A percentile compares a stretch with the other conserved stretches of the same genome.
Evolutionary conservation across 306 rosid species (phyloP).

Genomic region (Glycine latifolia): DNA sequence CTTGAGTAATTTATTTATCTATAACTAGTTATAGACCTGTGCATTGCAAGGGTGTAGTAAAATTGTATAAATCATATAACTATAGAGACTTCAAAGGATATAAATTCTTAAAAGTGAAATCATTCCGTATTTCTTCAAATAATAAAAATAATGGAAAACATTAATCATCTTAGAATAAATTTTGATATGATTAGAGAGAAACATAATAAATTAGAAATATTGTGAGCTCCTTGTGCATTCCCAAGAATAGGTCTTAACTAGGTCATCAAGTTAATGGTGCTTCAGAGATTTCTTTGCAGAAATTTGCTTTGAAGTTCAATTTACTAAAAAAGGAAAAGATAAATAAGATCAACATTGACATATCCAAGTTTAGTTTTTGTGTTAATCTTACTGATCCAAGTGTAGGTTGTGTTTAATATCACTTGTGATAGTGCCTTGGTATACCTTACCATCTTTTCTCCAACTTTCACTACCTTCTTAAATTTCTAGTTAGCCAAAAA

Average conservation of each 20-base stretch:
- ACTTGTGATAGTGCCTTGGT: background rate
- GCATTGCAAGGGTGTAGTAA: background rate
- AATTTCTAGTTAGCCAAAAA: background rate
- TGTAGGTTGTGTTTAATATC: background rate
- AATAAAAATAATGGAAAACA: background rate
- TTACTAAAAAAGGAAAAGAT: background rate
- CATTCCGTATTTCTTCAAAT: background rate
- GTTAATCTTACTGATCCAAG: background rate
- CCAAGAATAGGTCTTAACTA: background rate
- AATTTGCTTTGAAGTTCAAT: background rate
- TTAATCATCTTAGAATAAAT: background rate
- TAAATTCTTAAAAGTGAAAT: background rate
- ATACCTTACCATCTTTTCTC: background rate
- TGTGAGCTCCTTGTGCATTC: background rate
- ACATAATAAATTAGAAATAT: background rate
- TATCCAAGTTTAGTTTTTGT: background rate
- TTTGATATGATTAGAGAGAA: background rate
- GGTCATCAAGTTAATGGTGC: background rate
- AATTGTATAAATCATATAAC: background rate
- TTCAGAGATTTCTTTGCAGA: background rate
- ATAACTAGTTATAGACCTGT: background rate
- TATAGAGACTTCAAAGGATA: background rate
- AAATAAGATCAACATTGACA: background rate
- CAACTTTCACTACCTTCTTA: background rate
- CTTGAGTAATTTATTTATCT: constrained; percentile 10